Evolutionary conservation across 331 rosid species (phyloP), one percentile per base, ranked within the genome.

Genomic region (Ulmus americana): DNA sequence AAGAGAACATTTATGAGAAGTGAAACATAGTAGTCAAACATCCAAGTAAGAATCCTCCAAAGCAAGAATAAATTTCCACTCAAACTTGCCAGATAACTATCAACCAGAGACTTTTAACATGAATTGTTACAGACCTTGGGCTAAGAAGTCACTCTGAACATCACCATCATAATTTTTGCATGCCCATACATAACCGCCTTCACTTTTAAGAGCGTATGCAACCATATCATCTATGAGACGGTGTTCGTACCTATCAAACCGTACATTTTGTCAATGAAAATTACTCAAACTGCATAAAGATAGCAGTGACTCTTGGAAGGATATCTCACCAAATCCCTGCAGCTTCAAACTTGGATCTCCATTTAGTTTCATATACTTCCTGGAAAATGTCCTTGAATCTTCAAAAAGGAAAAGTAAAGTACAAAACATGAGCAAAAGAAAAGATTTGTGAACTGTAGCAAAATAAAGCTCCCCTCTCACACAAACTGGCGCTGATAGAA

Each of bases 121-220:
- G 18, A 15, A 5, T n/a, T 62, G 49, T 44, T 16, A 77, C 86
- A 70, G 61, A 92, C 98, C 97, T 85, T 86, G 97, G 39, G 97
- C 97, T 70, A 92, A 76, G 83, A 92, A 88, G 75, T 86, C 96
- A 82, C 97, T 88, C 71, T 88, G 97, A 43, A 92, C 96, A 74
- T 88, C 96, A 65, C 97, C 95, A 75, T 86, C 96, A 65, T 92
- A 92, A 70, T 88, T 86, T 73, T 91, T 91, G 95, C 98, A 92
- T 71, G 98, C 96, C 98, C 98, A 92, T 47, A 92, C 98, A 79
- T 92, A 92, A 68, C 96, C 95, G 74, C 98, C 98, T 13, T 92
- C 98, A 45, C 98, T 88, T 84, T 92, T 92, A 64, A 92, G 79
- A 54, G 96, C 96, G 76, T 92, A 88, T 0, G 97, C 97, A 57